These are phyloP conservation scores for Lignosus rhinocerotis DNA, from an alignment of 1,284 basidiomycete species.

Conservation along the genomic window DNA sequence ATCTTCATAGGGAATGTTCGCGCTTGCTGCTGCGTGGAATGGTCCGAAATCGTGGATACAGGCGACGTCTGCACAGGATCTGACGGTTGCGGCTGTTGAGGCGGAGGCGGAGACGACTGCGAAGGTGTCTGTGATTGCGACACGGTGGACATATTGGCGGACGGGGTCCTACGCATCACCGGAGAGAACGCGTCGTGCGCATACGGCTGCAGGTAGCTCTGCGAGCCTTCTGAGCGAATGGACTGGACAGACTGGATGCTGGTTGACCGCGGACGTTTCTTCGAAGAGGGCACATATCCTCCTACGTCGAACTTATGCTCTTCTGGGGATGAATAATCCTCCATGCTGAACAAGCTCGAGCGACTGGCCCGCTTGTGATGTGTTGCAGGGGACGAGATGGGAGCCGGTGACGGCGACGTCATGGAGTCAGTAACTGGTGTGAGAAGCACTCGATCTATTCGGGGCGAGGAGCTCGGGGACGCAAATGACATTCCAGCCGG, in stretches of 20 bases:
- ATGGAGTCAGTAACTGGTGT: constrained; percentile 23
- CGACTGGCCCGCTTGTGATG: constrained; percentile 10
- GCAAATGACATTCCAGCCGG: not conserved
- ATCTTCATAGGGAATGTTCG: not conserved
- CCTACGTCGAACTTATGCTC: constrained; percentile 6
- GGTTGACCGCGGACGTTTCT: constrained; percentile 15
- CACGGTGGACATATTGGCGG: not conserved
- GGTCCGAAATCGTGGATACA: not conserved
- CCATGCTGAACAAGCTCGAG: constrained; percentile 17
- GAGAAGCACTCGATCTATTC: constrained; percentile 13
- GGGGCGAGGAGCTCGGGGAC: constrained; percentile 9
- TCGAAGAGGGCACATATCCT: not conserved
- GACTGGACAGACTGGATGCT: constrained; percentile 18
- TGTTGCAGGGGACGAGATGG: not conserved
- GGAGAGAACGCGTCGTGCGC: constrained; percentile 1
- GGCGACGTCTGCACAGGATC: constrained; percentile 5
- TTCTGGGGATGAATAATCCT: constrained; percentile 5
- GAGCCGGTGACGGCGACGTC: constrained; percentile 14
- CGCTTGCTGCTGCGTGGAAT: not conserved
- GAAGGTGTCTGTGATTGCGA: constrained; percentile 12
- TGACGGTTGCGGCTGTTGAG: not conserved
- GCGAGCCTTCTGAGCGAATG: not conserved
- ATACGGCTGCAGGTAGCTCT: constrained; percentile 2
- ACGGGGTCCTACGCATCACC: not conserved
- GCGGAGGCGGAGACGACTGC: constrained; percentile 5